Evolutionary conservation across 176 grass and related monocot species (phyloP), one percentile per base, ranked within the genome.

Genomic region (Phoenix roebelenii): DNA sequence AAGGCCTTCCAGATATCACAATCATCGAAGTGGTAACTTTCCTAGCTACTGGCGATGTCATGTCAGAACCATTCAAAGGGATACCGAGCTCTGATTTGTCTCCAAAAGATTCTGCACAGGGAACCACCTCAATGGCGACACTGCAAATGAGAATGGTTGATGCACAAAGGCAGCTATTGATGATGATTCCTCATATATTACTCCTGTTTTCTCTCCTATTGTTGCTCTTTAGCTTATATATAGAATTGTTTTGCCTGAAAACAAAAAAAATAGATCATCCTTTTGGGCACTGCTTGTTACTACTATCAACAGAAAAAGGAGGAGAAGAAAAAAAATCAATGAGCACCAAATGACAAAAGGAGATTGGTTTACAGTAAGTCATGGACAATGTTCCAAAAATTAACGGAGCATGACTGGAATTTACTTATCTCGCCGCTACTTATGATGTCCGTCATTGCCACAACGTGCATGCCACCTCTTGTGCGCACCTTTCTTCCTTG

Each of bases 71-170:
- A 68, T 75, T 65, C 24, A 83, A 69, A 9, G 86, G 86, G 63
- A 96, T 96, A 35, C 61, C 58, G 18, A 90, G 87, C 19, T 80
- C 64, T 5, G 72, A 79, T 72, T 76, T 90, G n/a, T 95, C 91
- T 22, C 83, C 86, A 15, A 66, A 67, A 28, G 66, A 55, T 71
- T 96, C 83, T 18, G 86, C 83, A 59, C 87, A 96, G 22, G 83
- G 66, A 62, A 71, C 78, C 79, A 90, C 91, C 1, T 87, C 86
- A 25, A 96, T 77, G 22, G 79, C 86, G 59, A 90, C 72, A 90
- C 51, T 16, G 84, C 87, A 61, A 72, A 97, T 15, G 87, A 82
- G 72, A 85, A 91, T 0, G 61, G 60, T 14, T 69, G 73, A 55
- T 52, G 30, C 70, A 68, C 59, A 78, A 97, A 68, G 23, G 55